Base-by-base conservation (phyloP, 768 basidiomycete species). In the Xerocomellus amylosporus region DNA sequence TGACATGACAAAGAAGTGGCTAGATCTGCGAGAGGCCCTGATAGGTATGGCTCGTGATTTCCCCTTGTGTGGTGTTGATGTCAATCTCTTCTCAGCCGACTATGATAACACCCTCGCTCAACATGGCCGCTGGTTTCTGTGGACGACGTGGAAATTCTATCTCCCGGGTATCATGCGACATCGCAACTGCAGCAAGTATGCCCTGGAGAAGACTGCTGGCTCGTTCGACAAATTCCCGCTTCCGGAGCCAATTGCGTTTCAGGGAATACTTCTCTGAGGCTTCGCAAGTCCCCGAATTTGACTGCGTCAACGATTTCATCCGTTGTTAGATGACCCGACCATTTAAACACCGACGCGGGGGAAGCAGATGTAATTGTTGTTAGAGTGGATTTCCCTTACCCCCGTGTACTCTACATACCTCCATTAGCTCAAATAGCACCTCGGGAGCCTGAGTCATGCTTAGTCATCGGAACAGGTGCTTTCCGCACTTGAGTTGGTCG, bases 61-160 rank as follows among this genome's bases (percentile, higher is more conserved):
- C 31, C 36, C 31, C n/a, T 34, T 38, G 1, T 45, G 9, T 19
- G 12, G 22, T 36, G 46, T 40, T 30, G 46, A 39, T 46, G 31
- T 36, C 12, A 30, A 34, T n/a, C 1, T 30, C 20, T 52, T 46
- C 43, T 47, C 67, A 88, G 86, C 70, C 45, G 85, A 90, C 68
- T 89, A 87, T 63, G 82, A 88, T 54, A 82, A 80, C 65, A 83
- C 79, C 33, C 77, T 78, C 20, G 75, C 82, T 14, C 79, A 79
- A 60, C 79, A 88, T 63, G 78, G 85, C 22, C 82, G 88, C 38
- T 69, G 78, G 64, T 90, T 90, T 75, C 73, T 90, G 49, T 90
- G 88, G 88, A 90, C 87, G 58, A 80, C 80, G 5, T 72, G 76
- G 54, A 68, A 69, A 51, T 88, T 79, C 61, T 89, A 87, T 63